Evolutionary conservation across 768 basidiomycete genomes (phyloP).

Genomic region (Naganishia friedmannii): DNA sequence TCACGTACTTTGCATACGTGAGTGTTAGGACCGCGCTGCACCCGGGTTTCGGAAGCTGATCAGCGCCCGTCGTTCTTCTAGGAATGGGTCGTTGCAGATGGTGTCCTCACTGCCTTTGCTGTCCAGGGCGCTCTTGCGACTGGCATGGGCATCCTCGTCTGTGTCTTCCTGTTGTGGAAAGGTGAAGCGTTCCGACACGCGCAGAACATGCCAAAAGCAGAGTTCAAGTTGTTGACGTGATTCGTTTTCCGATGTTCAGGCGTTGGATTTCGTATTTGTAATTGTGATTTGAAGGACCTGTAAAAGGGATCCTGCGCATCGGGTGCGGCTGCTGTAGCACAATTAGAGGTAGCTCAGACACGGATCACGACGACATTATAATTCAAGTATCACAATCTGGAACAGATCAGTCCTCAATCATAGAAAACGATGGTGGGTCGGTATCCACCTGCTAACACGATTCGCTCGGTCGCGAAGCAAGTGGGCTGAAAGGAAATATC

Average conservation of each 20-base stretch:
- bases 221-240: slow-evolving; percentile 16
- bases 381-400: too few species aligned
- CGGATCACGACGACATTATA: too few species aligned
- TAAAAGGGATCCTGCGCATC: neutral
- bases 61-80: neutral
- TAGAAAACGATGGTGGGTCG: too few species aligned
- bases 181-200: slow-evolving; percentile 32
- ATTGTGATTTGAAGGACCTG: neutral
- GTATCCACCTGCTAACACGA: too few species aligned
- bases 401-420: too few species aligned
- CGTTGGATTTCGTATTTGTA: neutral
- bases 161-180: slow-evolving; percentile 31
- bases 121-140: slow-evolving; percentile 36
- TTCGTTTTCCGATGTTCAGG: neutral
- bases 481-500: too few species aligned
- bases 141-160: slow-evolving; percentile 32
- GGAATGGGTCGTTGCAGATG: slow-evolving; percentile 31
- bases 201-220: slow-evolving; percentile 38
- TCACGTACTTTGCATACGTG: slow-evolving; percentile 29
- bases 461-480: too few species aligned
- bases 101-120: slow-evolving; percentile 31
- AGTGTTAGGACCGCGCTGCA: neutral
- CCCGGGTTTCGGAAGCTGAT: neutral
- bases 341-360: too few species aligned
- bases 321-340: too few species aligned